These are phyloP conservation scores for Lactarius pseudohatsudake DNA, from an alignment of 768 basidiomycete genomes.

Conservation along the genomic window DNA sequence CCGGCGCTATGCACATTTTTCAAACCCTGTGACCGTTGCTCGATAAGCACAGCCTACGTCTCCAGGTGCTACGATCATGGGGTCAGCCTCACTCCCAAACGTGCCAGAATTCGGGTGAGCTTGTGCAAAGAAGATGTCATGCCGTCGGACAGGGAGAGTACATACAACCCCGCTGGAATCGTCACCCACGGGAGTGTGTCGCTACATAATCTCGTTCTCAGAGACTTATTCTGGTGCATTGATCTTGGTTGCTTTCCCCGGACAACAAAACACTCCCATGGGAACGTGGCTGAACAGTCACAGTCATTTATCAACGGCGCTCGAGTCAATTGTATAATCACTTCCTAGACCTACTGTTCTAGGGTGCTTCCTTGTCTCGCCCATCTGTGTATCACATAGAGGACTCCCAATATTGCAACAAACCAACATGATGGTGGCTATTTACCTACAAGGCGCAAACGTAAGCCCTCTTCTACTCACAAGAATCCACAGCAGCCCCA, in stretches of 20 bases:
- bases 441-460: constrained; percentile 1
- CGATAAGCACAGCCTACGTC: constrained; percentile 10
- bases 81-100: neutral
- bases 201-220: constrained; percentile 5
- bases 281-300: constrained; percentile 14
- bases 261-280: constrained; percentile 7
- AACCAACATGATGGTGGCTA: neutral
- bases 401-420: neutral
- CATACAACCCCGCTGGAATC: neutral
- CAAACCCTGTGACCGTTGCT: constrained; percentile 1
- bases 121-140: neutral
- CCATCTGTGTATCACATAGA: constrained; percentile 16
- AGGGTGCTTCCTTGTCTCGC: neutral
- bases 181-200: constrained; percentile 3
- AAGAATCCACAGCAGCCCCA: constrained; percentile 13
- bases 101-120: neutral
- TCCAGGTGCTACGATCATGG: neutral
- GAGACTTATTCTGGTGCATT: constrained; percentile 9
- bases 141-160: neutral
- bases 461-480: constrained; percentile 7
- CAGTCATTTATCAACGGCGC: constrained; percentile 9
- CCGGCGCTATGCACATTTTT: neutral
- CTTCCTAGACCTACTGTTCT: neutral
- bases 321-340: neutral
- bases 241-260: constrained; percentile 17